Evolutionary conservation across 257 asterid genomes (phyloP).

Genomic region (Plantago ovata): DNA sequence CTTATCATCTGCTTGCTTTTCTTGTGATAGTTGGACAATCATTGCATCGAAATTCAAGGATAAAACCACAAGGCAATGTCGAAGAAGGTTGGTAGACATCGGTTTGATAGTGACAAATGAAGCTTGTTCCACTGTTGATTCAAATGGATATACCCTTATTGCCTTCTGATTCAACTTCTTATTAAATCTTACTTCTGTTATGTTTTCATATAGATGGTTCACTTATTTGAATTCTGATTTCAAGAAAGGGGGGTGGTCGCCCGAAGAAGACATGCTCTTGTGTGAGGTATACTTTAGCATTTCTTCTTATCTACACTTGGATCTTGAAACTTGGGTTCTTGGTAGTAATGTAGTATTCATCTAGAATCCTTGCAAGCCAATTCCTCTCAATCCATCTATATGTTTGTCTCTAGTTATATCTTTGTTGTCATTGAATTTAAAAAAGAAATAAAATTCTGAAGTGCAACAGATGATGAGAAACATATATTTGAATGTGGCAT

Average conservation of each 20-base stretch:
- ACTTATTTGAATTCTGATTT: conserved; percentile 98
- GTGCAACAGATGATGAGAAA: background rate
- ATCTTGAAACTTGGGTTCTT: conserved; percentile 10
- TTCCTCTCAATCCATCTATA: no score
- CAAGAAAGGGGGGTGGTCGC: conserved; percentile 99
- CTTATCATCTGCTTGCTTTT: conserved; percentile 22
- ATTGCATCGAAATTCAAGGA: conserved; percentile 91
- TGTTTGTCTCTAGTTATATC: background rate
- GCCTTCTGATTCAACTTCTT: conserved; percentile 4
- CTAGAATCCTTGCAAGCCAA: background rate
- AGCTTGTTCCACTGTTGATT: no score
- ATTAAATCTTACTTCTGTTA: conserved; percentile 14
- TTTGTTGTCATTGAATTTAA: background rate
- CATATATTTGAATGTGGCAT: background rate
- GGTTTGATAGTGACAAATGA: conserved; percentile 20
- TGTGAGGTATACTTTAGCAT: conserved; percentile 70
- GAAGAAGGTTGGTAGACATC: conserved; percentile 72
- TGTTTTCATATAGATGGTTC: conserved; percentile 76
- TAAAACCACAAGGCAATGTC: conserved; percentile 97
- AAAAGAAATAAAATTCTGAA: conserved; percentile 1
- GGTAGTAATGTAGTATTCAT: background rate
- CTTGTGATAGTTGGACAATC: conserved; percentile 74
- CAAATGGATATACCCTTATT: conserved; percentile 12
- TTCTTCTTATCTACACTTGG: conserved; percentile 8
- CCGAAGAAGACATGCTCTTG: conserved; percentile 94